Conservation (phyloP, 1,284 basidiomycete genomes). For the Sphagnurus paluster region DNA sequence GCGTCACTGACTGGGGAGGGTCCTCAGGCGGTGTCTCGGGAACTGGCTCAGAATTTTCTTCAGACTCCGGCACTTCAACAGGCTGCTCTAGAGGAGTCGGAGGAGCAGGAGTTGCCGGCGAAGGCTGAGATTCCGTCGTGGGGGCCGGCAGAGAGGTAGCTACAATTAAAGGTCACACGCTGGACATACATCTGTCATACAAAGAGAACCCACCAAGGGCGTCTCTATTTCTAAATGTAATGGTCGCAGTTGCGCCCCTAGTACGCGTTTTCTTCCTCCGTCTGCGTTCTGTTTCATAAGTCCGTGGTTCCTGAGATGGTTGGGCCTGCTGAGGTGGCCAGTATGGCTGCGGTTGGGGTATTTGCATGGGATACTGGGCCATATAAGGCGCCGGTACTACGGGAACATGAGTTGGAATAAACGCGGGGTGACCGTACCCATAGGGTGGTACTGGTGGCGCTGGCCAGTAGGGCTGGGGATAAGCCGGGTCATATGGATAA, state of each 20-base stretch:
- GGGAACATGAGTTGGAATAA: constrained; percentile 2
- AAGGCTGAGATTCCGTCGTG: background rate
- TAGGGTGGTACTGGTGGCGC: background rate
- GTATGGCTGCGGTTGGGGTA: constrained; percentile 12
- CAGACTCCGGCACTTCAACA: no score
- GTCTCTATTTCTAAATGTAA: constrained; percentile 6
- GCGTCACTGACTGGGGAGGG: constrained; percentile 6
- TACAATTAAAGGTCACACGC: no score
- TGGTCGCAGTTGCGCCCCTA: constrained; percentile 5
- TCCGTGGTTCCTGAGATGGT: constrained; percentile 1
- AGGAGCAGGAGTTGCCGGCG: background rate
- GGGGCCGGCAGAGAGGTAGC: no score
- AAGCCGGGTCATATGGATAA: constrained; percentile 3
- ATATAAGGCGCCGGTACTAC: constrained; percentile 3
- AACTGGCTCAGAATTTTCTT: no score
- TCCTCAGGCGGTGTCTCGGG: no score
- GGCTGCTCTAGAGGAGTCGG: background rate
- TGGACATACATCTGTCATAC: no score
- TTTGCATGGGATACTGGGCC: constrained; percentile 9
- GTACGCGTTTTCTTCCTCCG: constrained; percentile 6
- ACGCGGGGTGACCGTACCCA: constrained; percentile 5
- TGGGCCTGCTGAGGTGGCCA: constrained; percentile 3
- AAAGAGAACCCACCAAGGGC: constrained; percentile 1
- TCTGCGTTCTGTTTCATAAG: constrained; percentile 1
- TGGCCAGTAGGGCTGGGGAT: constrained; percentile 9